phyloP scores from a whole-genome alignment of 2,329 filamentous ascomycete genomes.

The Huntiella omanensis region DNA sequence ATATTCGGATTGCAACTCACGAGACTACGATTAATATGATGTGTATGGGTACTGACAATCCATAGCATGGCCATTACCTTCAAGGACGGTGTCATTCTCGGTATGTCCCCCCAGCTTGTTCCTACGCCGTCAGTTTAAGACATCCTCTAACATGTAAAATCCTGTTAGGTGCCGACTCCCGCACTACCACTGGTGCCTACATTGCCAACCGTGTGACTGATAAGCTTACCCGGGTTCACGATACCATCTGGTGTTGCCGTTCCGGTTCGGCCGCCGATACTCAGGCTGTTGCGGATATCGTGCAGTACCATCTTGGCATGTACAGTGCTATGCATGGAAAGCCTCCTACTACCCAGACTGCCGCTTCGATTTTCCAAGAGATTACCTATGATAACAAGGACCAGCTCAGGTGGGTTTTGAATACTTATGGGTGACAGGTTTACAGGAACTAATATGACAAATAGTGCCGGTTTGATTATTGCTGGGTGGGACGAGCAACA shows the following conservation, averaged over 20 bases:
- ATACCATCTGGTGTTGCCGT: constrained; percentile 99
- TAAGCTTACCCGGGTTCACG: constrained; percentile 95
- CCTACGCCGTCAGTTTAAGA: too few species aligned
- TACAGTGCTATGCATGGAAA: constrained; percentile 83
- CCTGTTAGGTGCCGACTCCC: constrained; percentile 62
- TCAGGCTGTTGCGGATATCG: constrained; percentile 93
- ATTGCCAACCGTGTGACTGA: constrained; percentile 98
- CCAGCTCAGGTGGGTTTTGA: constrained; percentile 50
- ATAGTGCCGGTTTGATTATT: constrained; percentile 87
- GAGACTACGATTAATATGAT: constrained; percentile 13
- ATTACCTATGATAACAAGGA: constrained; percentile 98
- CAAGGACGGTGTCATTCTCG: constrained; percentile 91
- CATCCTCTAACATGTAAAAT: background rate
- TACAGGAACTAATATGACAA: background rate
- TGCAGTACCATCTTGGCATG: constrained; percentile 87
- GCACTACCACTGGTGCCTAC: constrained; percentile 94
- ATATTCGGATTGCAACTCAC: background rate
- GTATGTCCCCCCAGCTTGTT: constrained; percentile 23
- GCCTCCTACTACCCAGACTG: constrained; percentile 82
- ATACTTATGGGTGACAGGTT: background rate
- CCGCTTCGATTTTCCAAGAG: constrained; percentile 92
- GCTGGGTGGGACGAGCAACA: constrained; percentile 93
- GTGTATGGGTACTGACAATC: constrained; percentile 13
- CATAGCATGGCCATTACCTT: constrained; percentile 95
- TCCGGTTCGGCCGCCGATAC: constrained; percentile 96